Evolutionary conservation across 2,329 filamentous ascomycete genomes (phyloP).

Genomic region (Aspergillus cejpii): DNA sequence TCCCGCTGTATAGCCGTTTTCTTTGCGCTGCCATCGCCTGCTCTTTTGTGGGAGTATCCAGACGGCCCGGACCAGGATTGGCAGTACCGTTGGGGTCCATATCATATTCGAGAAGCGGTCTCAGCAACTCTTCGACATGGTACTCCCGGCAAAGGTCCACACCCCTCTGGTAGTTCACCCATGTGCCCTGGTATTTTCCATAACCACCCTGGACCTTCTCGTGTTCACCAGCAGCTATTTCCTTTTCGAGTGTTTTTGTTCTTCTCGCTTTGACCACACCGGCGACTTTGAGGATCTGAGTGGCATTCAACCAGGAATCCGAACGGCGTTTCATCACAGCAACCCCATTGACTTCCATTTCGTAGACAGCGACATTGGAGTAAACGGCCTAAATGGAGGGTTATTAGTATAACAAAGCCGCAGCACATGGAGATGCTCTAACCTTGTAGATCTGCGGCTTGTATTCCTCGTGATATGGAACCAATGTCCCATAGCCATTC

Average conservation of each 20-base stretch:
- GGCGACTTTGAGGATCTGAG: constrained; percentile 95
- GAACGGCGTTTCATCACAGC: constrained; percentile 93
- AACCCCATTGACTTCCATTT: constrained; percentile 92
- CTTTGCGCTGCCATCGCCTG: constrained; percentile 95
- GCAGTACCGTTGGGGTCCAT: constrained; percentile 52
- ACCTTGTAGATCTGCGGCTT: constrained; percentile 46
- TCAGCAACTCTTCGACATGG: constrained; percentile 46
- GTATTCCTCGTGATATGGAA: constrained; percentile 35
- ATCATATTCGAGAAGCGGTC: constrained; percentile 46
- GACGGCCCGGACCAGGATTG: constrained; percentile 61
- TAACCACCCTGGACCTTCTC: constrained; percentile 98
- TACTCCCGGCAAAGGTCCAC: constrained; percentile 81
- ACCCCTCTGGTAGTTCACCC: constrained; percentile 91
- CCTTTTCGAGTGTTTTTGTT: constrained; percentile 96
- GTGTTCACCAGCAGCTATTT: constrained; percentile 91
- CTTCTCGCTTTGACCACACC: constrained; percentile 96
- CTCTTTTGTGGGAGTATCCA: constrained; percentile 96
- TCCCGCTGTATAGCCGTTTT: constrained; percentile 80
- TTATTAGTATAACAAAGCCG: constrained; percentile 11
- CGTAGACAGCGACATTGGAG: constrained; percentile 92
- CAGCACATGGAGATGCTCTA: constrained; percentile 12
- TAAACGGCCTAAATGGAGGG: constrained; percentile 62
- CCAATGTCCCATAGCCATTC: constrained; percentile 36
- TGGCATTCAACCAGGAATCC: constrained; percentile 96
- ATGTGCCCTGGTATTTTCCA: constrained; percentile 97